Percentiles rank a stretch among this genome's conserved stretches.
Evolutionary conservation across 768 basidiomycete genomes (phyloP).

Genomic region (Boletus sp.): DNA sequence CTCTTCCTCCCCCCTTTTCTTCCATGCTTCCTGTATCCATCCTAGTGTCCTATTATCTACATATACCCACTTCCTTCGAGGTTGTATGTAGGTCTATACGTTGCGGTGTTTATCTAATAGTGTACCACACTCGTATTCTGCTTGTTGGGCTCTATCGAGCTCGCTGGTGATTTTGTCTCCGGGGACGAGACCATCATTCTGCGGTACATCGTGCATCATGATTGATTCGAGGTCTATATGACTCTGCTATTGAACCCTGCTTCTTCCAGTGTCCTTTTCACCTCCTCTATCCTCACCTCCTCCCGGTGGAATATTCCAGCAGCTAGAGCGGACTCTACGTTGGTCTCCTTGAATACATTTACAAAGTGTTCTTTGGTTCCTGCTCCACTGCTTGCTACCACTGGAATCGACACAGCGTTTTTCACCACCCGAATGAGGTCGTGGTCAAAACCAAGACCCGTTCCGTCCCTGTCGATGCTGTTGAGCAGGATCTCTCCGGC

Average conservation of each 20-base stretch:
- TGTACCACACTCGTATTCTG: slow-evolving; percentile 25
- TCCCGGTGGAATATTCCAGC: slow-evolving; percentile 96
- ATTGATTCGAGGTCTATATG: slow-evolving; percentile 4
- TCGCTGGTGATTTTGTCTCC: too few species aligned
- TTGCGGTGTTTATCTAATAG: slow-evolving; percentile 29
- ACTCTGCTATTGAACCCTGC: slow-evolving; percentile 50
- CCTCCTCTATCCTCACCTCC: slow-evolving; percentile 79
- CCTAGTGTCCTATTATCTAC: slow-evolving; percentile 30
- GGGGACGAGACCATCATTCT: too few species aligned
- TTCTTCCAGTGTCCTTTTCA: slow-evolving; percentile 57
- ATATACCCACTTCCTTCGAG: slow-evolving; percentile 29
- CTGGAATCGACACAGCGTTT: slow-evolving; percentile 77
- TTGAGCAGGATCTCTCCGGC: slow-evolving; percentile 96
- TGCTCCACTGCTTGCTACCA: slow-evolving; percentile 94
- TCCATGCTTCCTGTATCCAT: slow-evolving; percentile 33
- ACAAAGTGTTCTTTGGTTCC: slow-evolving; percentile 80
- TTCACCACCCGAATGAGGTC: slow-evolving; percentile 78
- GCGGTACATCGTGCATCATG: too few species aligned
- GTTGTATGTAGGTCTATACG: slow-evolving; percentile 34
- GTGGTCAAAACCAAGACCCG: slow-evolving; percentile 87
- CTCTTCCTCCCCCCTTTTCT: background rate
- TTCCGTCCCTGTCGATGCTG: slow-evolving; percentile 95
- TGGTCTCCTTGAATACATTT: slow-evolving; percentile 77
- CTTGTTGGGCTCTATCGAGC: background rate
- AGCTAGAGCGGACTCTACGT: slow-evolving; percentile 87